Conservation (phyloP, 495 filamentous ascomycete species). For the Penicillium silybi region DNA sequence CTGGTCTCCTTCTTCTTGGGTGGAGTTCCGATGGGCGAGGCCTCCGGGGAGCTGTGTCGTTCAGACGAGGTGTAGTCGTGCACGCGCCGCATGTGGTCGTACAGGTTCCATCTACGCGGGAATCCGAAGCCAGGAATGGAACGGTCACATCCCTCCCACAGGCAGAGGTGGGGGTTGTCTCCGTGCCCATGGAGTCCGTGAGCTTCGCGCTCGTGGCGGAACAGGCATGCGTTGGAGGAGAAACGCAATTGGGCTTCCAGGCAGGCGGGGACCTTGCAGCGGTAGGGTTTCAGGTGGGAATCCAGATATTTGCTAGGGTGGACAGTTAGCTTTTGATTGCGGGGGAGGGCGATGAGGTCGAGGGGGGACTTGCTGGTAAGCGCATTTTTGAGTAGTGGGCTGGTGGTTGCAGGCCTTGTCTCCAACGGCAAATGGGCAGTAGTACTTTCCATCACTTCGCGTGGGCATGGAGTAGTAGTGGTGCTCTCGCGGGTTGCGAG, state of each 20-base stretch:
- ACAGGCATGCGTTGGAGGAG: slow-evolving; percentile 90
- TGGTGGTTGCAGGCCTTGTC: slow-evolving; percentile 75
- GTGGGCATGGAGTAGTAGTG: slow-evolving; percentile 70
- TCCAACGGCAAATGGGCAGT: slow-evolving; percentile 77
- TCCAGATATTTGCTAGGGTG: slow-evolving; percentile 76
- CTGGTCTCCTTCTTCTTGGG: slow-evolving; percentile 42
- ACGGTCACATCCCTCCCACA: slow-evolving; percentile 78
- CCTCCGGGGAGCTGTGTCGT: slow-evolving; percentile 43
- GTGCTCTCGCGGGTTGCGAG: slow-evolving; percentile 70
- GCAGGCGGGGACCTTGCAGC: slow-evolving; percentile 78
- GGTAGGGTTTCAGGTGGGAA: slow-evolving; percentile 89
- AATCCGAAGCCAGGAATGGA: slow-evolving; percentile 78
- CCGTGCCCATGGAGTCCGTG: slow-evolving; percentile 94
- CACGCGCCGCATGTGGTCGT: slow-evolving; percentile 91
- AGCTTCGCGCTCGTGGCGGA: slow-evolving; percentile 90
- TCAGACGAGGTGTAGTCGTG: slow-evolving; percentile 68
- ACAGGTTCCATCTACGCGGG: slow-evolving; percentile 86
- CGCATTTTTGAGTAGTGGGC: slow-evolving; percentile 90
- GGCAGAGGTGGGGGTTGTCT: slow-evolving; percentile 82
- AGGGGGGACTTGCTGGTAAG: slow-evolving; percentile 74
- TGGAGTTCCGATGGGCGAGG: slow-evolving; percentile 25
- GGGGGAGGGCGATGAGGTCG: neutral
- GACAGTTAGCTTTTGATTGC: slow-evolving; percentile 27
- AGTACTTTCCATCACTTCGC: slow-evolving; percentile 73
- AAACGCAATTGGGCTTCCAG: slow-evolving; percentile 67